Conservation (phyloP, 306 rosid genomes). For the Dryas octopetala region DNA sequence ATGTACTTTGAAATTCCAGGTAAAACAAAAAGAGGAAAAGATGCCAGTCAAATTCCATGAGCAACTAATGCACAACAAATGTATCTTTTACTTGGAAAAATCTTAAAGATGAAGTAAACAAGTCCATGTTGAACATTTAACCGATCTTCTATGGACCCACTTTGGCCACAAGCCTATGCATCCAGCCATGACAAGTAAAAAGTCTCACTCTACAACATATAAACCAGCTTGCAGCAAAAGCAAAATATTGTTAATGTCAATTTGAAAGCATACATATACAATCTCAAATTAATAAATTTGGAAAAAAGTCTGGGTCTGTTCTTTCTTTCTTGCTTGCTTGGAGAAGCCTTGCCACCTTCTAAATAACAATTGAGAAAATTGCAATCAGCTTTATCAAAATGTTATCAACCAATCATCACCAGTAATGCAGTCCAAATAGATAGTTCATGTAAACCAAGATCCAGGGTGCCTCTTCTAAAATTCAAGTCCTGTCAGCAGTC, state of each 20-base stretch:
- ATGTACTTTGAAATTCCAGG: background rate
- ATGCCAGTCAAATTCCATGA: background rate
- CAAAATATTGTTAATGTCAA: background rate
- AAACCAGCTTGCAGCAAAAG: background rate
- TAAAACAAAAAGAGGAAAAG: background rate
- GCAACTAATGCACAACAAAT: background rate
- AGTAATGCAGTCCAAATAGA: background rate
- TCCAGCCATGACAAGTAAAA: background rate
- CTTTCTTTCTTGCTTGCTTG: background rate
- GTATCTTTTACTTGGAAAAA: background rate
- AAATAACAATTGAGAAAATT: background rate
- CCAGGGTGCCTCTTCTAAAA: background rate
- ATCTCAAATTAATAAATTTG: background rate
- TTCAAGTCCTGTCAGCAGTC: background rate
- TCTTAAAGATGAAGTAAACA: no score
- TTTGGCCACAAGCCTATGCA: background rate
- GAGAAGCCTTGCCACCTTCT: background rate
- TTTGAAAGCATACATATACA: background rate
- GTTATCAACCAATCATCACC: background rate
- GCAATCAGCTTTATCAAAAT: background rate
- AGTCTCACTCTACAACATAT: background rate
- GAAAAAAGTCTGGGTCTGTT: background rate
- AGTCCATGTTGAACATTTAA: background rate
- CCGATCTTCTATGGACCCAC: background rate
- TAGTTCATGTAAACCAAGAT: background rate